phyloP scores from a whole-genome alignment of 169 alveolate species.

The Toxoplasma gondii region DNA sequence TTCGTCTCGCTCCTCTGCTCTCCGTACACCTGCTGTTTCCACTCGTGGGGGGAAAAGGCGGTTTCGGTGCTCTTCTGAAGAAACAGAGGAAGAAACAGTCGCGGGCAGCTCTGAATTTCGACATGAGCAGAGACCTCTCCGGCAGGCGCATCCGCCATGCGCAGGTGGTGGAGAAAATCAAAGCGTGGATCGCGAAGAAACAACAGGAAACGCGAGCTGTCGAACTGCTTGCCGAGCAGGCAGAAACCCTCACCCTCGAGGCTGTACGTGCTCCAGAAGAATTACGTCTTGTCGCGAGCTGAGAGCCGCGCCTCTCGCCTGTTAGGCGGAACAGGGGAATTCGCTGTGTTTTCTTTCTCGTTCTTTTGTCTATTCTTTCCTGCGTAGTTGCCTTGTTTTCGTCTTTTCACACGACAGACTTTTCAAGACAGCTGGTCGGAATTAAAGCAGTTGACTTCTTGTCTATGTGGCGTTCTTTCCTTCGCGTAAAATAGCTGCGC shows the following conservation, averaged over 20 bases:
- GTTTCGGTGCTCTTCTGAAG: constrained; percentile 72
- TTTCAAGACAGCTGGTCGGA: too few species aligned
- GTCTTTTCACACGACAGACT: too few species aligned
- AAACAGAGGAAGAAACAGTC: constrained; percentile 46
- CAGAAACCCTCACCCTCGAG: background rate
- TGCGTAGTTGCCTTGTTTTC: too few species aligned
- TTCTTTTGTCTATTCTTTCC: background rate
- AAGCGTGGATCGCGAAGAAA: constrained; percentile 78
- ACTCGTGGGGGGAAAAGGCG: constrained; percentile 75
- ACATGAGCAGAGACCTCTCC: constrained; percentile 69
- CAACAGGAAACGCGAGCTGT: constrained; percentile 59
- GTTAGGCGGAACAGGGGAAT: background rate
- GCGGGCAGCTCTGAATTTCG: constrained; percentile 15
- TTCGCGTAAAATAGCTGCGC: too few species aligned
- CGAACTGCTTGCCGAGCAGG: background rate
- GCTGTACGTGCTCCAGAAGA: background rate
- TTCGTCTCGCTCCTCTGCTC: background rate
- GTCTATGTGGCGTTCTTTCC: too few species aligned
- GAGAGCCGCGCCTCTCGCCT: background rate
- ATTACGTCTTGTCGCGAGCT: too few species aligned
- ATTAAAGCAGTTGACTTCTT: too few species aligned
- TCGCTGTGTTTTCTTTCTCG: background rate
- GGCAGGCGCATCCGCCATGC: constrained; percentile 79
- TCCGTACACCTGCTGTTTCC: constrained; percentile 55
- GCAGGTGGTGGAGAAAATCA: constrained; percentile 74